These are phyloP conservation scores for Stagonosporopsis tanaceti DNA, from an alignment of 2,329 filamentous ascomycete genomes.

Conservation along the genomic window DNA sequence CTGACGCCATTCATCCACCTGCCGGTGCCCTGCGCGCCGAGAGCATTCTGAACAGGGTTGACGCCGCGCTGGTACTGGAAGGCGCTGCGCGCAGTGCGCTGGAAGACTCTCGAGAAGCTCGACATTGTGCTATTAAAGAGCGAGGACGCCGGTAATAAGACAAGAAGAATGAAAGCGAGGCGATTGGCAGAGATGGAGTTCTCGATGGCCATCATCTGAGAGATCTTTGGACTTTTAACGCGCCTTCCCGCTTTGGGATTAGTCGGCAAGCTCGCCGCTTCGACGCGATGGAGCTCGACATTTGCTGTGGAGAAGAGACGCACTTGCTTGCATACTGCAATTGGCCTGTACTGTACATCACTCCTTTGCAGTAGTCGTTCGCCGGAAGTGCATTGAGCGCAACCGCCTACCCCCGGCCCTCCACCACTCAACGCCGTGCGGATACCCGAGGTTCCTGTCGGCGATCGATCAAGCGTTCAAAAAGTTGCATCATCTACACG, in stretches of 20 bases:
- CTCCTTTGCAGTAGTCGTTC: neutral
- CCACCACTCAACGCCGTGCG: slow-evolving; percentile 19
- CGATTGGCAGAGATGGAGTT: slow-evolving; percentile 40
- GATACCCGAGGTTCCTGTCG: slow-evolving; percentile 51
- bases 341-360: neutral
- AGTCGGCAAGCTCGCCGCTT: slow-evolving; percentile 3
- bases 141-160: slow-evolving; percentile 30
- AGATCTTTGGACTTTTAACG: slow-evolving; percentile 14
- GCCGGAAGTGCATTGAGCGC: neutral
- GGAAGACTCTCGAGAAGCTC: slow-evolving; percentile 79
- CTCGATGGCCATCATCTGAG: slow-evolving; percentile 19
- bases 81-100: slow-evolving; percentile 81
- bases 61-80: slow-evolving; percentile 70
- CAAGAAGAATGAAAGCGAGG: slow-evolving; percentile 38
- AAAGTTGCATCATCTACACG: slow-evolving; percentile 41
- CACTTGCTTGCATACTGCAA: slow-evolving; percentile 1
- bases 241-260: slow-evolving; percentile 6
- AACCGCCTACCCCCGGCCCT: slow-evolving; percentile 9
- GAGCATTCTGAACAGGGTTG: slow-evolving; percentile 78
- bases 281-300: slow-evolving; percentile 1
- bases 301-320: slow-evolving; percentile 12
- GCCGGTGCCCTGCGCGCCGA: slow-evolving; percentile 69
- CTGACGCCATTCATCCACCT: slow-evolving; percentile 71
- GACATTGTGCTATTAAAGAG: slow-evolving; percentile 69
- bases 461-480: slow-evolving; percentile 29